Evolutionary conservation across 257 asterid species (phyloP).

Genomic region (Leonotis leonurus): DNA sequence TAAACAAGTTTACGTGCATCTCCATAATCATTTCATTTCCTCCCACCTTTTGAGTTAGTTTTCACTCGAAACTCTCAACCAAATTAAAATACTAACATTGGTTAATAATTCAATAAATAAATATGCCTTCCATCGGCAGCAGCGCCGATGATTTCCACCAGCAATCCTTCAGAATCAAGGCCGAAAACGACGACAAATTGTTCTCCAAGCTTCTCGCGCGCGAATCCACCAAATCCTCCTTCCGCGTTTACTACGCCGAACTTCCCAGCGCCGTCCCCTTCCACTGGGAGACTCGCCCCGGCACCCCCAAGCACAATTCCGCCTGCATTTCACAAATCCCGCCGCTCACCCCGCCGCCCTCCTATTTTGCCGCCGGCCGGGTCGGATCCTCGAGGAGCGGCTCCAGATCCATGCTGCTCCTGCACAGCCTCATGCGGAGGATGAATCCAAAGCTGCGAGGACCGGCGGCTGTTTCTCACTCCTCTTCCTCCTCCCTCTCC

Average conservation of each 20-base stretch:
- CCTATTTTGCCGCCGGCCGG: conserved; percentile 16
- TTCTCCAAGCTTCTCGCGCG: conserved; percentile 37
- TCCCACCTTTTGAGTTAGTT: too few species aligned
- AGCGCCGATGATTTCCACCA: conserved; percentile 17
- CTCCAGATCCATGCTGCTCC: conserved; percentile 27
- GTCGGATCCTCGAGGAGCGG: neutral
- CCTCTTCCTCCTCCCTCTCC: conserved; percentile 20
- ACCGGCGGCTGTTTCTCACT: conserved; percentile 6
- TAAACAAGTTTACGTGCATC: conserved; percentile 1
- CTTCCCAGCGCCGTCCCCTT: conserved; percentile 42
- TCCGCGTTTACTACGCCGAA: conserved; percentile 39
- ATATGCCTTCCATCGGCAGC: conserved; percentile 17
- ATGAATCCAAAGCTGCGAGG: conserved; percentile 12
- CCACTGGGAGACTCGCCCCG: conserved; percentile 44
- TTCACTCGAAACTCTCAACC: too few species aligned
- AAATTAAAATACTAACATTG: too few species aligned
- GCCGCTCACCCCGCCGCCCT: conserved; percentile 51
- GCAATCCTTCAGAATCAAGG: conserved; percentile 35
- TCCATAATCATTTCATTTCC: conserved; percentile 1
- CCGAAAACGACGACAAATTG: conserved; percentile 29
- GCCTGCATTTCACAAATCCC: conserved; percentile 11
- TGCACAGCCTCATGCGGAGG: conserved; percentile 24
- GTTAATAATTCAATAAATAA: neutral
- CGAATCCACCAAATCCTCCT: conserved; percentile 35
- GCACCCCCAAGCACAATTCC: conserved; percentile 40